Evolutionary conservation across 345 rosid genomes (phyloP), one percentile per base, ranked within the genome.

Genomic region (Combretum micranthum): DNA sequence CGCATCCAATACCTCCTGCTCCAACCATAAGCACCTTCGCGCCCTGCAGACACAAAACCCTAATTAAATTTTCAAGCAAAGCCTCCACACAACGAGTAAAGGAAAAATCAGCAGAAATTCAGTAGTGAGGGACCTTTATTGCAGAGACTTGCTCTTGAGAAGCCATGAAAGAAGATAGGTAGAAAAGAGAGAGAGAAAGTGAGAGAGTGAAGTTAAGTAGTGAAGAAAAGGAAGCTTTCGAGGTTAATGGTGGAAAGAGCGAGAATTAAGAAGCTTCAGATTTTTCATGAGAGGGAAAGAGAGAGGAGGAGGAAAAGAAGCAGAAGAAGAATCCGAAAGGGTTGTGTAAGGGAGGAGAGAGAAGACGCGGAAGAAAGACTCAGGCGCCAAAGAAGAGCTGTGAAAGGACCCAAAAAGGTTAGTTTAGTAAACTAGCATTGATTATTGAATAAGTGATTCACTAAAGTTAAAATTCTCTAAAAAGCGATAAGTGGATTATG

Each of bases 1-100:
- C 99, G 64, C 99, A 90, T 43, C 99, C 99, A 69, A 94, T 90
- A 42, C 99, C 96, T 49, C 99, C 99, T 4, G 99, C 99, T 37
- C 99, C 99, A 52, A 94, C 97, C 97, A 94, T 84, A 23, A 94
- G 92, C 67, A 94, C 95, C 81, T 85, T 94, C 72, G 99, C 92
- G 59, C 76, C 85, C 99, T 90, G 60, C 58, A 57, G 75, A 62
- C 53, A 20, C 20, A 20, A 20, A 63, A 44, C 9, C 7, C n/a
- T 48, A 61, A 55, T 43, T 61, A 68, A 67, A 17, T 55, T 23
- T 45, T 48, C 13, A 39, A 57, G 51, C 19, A 44, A n/a, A 49
- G 39, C 19, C 1, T 8, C 50, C 18, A 67, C n/a, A 57, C 18
- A 32, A 7, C 56, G 18, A 43, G 55, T 32, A 32, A 32, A 7